Base-by-base conservation (phyloP, 805 yeast species). In the Candida ipomoeae region DNA sequence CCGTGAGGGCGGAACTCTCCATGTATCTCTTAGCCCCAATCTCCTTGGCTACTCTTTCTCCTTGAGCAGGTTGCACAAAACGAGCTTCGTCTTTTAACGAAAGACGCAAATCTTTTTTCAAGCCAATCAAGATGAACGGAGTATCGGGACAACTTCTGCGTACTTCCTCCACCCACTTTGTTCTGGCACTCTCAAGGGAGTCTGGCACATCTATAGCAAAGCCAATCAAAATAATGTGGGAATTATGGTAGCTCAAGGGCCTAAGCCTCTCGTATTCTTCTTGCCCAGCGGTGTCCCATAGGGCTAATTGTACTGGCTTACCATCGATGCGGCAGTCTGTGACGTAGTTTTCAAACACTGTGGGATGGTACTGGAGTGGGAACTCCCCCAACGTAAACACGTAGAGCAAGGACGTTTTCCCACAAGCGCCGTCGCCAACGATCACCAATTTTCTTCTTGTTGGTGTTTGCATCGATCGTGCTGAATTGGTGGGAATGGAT, bases 201-300 rank as follows among this genome's bases (percentile, higher is more conserved):
- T 91, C 97, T 1, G 89, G 90, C 26, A 82, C 83, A 64, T 91
- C 88, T 17, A 90, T 73, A 0, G 97, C 89, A 69, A 87, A 91
- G 0, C 92, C 97, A 48, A 90, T 85, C 48, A 90, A 70, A 47
- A 91, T 85, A 49, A 88, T 87, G 66, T 91, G 87, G 2, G 97
- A 95, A 60, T 88, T 85, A 10, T 91, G 81, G 62, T 91, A 91
- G 20, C 96, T 86, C 56, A 91, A 72, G 0, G 97, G 97, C 54
- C 97, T 79, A 51, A 91, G 72, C 52, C 97, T 73, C 64, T 90
- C 97, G 64, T 90, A 90, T 68, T 90, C 97, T 70, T 90, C 97
- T 69, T 90, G 97, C 2, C 97, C 97, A 2, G 97, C 97, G 1
- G 97, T 90, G 65, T 90, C 97, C 97, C 97, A 90, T 23, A 90